These are phyloP conservation scores for Pleurotus tuoliensis DNA, from an alignment of 768 basidiomycete species.

Conservation along the genomic window DNA sequence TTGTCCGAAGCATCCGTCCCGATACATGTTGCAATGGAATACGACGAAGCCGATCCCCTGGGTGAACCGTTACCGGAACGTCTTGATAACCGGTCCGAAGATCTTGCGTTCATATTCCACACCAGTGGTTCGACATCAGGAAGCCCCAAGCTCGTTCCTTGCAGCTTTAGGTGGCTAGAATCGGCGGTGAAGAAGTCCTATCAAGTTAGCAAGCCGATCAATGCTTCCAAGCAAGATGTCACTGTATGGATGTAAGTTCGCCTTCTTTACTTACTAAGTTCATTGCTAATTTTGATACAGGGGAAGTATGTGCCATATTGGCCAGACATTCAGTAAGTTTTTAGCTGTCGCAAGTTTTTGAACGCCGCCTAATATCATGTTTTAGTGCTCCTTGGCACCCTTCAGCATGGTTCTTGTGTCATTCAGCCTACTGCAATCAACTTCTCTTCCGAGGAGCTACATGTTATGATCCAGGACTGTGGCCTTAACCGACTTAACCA, in stretches of 20 bases:
- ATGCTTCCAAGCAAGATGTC: constrained; percentile 58
- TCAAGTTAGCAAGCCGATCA: constrained; percentile 44
- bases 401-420: constrained; percentile 71
- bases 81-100: constrained; percentile 29
- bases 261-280: neutral
- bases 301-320: constrained; percentile 85
- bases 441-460: constrained; percentile 65
- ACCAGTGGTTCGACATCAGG: constrained; percentile 84
- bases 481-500: constrained; percentile 73
- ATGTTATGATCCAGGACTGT: constrained; percentile 66
- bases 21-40: constrained; percentile 39
- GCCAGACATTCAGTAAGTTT: constrained; percentile 66
- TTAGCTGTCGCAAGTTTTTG: neutral
- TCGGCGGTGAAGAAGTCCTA: constrained; percentile 59
- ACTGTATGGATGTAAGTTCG: constrained; percentile 64
- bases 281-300: constrained; percentile 35
- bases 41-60: constrained; percentile 32
- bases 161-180: constrained; percentile 64
- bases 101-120: constrained; percentile 68
- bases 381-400: constrained; percentile 64
- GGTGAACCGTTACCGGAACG: constrained; percentile 40
- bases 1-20: constrained; percentile 46
- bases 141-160: constrained; percentile 74
- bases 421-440: constrained; percentile 64
- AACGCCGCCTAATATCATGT: constrained; percentile 6